Evolutionary conservation across 139 green algal species (phyloP), one percentile per base, ranked within the genome.

Genomic region (Chlamydomonas sp.): DNA sequence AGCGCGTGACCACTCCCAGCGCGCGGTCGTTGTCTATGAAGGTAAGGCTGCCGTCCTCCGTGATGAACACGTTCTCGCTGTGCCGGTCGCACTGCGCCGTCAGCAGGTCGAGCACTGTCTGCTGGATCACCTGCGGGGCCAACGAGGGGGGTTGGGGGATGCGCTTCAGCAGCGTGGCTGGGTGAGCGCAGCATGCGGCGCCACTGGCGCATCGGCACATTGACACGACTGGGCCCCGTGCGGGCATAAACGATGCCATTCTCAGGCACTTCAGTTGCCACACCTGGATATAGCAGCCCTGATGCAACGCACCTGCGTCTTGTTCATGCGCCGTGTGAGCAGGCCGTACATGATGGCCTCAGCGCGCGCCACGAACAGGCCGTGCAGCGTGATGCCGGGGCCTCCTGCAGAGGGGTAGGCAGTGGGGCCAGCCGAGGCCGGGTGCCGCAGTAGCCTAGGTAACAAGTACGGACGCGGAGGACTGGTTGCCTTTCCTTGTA

Each of bases 11-110:
- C 72, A 92, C 89, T 4, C 90, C 88, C 79, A 93, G 80, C 4
- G 88, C 82, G 1, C 83, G 74, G 84, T 95, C 93, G 82, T 94
- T 92, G 86, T 95, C 93, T 12, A 95, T 94, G 59, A 93, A 82
- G 18, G 83, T 84, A 1, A 94, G 63, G 3, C 84, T 14, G 2
- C 93, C 93, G 49, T 31, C 16, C 18, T 89, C 67, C 17, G 80
- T 84, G 49, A 95, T 75, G 72, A 94, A 95, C n/a, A 95, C 87
- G 86, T 95, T 94, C 63, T 93, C 85, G 57, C 71, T 78, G 80
- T 95, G 93, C 60, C 93, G 78, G 73, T 95, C 91, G 62, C 85
- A 90, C 81, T 93, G 84, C 2, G 83, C 85, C 3, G 89, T 93
- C 18, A 95, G 80, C 31, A 95, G 63, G 85, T 95, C 93, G 18